Evolutionary conservation across 176 grass and related monocot species (phyloP).

Genomic region (Ananas comosus): DNA sequence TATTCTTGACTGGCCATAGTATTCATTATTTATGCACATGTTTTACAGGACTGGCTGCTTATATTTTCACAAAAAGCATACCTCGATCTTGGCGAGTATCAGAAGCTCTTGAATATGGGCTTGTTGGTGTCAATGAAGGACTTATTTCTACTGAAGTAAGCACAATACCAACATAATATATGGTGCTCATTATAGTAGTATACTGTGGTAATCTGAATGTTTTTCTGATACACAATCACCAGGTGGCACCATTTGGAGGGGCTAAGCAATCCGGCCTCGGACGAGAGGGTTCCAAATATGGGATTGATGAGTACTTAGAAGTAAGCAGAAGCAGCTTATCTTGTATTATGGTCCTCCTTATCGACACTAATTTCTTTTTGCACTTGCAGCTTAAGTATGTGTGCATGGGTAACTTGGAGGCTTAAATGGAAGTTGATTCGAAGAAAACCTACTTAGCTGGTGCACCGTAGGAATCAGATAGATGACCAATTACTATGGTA

Average conservation of each 20-base stretch:
- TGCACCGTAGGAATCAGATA: too few relatives aligned
- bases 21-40: neutral
- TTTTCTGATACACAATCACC: constrained; percentile 8
- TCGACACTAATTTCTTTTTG: constrained; percentile 3
- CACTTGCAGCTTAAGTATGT: constrained; percentile 83
- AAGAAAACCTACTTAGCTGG: too few relatives aligned
- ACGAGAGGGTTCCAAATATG: constrained; percentile 92
- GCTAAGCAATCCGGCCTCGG: constrained; percentile 92
- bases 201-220: neutral
- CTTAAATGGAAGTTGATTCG: neutral
- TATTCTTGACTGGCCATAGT: too few relatives aligned
- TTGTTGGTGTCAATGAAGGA: constrained; percentile 92
- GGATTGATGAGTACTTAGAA: constrained; percentile 78
- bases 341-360: neutral
- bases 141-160: constrained; percentile 83
- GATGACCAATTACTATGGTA: too few relatives aligned
- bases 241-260: constrained; percentile 91
- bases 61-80: constrained; percentile 90
- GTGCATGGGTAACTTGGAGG: constrained; percentile 74
- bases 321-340: constrained; percentile 28
- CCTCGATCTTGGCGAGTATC: constrained; percentile 85
- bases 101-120: constrained; percentile 85
- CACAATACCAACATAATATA: neutral
- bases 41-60: constrained; percentile 75
- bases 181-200: constrained; percentile 6